phyloP scores from a whole-genome alignment of 306 rosid species.

The Medicago ruthenica region DNA sequence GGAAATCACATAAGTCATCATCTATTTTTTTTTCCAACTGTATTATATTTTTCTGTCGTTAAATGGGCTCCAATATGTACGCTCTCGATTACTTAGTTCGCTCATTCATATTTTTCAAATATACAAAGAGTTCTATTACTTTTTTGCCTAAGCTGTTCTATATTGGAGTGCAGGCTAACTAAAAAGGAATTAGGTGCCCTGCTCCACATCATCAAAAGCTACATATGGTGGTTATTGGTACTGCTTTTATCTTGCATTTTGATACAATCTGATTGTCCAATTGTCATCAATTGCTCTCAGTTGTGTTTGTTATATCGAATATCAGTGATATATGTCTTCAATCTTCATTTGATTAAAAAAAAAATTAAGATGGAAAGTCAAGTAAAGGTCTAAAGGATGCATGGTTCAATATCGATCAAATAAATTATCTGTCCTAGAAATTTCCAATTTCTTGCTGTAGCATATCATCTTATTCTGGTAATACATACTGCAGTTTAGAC shows the following conservation, averaged over 20 bases:
- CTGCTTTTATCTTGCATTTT: conserved; percentile 23
- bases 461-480: conserved; percentile 17
- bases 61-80: no score
- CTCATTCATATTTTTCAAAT: conserved; percentile 1
- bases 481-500: conserved; percentile 24
- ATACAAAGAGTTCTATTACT: conserved; percentile 14
- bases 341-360: neutral
- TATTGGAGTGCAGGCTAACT: conserved; percentile 66
- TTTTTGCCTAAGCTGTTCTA: conserved; percentile 6
- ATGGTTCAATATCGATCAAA: neutral
- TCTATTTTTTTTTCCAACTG: no score
- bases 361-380: neutral
- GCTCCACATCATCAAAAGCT: conserved; percentile 60
- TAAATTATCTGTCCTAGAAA: neutral
- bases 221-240: conserved; percentile 88
- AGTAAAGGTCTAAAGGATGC: neutral
- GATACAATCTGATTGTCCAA: neutral
- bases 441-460: conserved; percentile 7
- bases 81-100: no score
- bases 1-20: no score
- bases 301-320: conserved; percentile 25
- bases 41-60: no score
- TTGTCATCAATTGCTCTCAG: neutral
- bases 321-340: conserved; percentile 6
- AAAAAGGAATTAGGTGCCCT: conserved; percentile 87